These are phyloP conservation scores for Mycena rosella DNA, from an alignment of 768 basidiomycete genomes.

Conservation along the genomic window DNA sequence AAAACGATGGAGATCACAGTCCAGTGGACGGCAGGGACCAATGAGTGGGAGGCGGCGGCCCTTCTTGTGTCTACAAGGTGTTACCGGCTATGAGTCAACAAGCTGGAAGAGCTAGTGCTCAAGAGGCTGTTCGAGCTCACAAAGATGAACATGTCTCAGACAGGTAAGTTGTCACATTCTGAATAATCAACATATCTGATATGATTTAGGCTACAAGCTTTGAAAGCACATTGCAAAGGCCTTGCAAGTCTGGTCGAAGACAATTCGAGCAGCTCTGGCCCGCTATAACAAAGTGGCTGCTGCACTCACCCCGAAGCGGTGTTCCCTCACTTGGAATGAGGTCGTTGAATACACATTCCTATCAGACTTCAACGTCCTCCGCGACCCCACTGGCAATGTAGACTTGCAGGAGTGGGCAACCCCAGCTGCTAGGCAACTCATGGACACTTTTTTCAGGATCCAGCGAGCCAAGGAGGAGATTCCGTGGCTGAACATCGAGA, in stretches of 20 bases:
- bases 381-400: not conserved
- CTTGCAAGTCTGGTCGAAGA: not conserved
- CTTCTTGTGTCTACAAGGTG: not conserved
- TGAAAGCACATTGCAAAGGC: not conserved
- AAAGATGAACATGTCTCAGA: not conserved
- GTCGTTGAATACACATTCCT: conserved; percentile 37
- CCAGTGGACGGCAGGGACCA: conserved; percentile 28
- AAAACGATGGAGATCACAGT: conserved; percentile 23
- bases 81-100: not conserved
- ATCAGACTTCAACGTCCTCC: conserved; percentile 24
- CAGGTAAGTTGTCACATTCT: not conserved
- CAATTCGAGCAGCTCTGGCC: not conserved
- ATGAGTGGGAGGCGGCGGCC: conserved; percentile 22
- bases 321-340: conserved; percentile 21
- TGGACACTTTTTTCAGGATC: not conserved
- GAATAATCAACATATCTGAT: not conserved
- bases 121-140: conserved; percentile 20
- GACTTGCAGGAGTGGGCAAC: not conserved
- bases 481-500: too few species aligned
- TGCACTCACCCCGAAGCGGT: not conserved
- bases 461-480: not conserved
- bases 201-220: not conserved
- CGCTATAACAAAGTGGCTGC: not conserved
- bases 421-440: not conserved
- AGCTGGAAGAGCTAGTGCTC: not conserved